These are phyloP conservation scores for Podaxis rugospora DNA, from an alignment of 768 basidiomycete genomes.

Conservation along the genomic window DNA sequence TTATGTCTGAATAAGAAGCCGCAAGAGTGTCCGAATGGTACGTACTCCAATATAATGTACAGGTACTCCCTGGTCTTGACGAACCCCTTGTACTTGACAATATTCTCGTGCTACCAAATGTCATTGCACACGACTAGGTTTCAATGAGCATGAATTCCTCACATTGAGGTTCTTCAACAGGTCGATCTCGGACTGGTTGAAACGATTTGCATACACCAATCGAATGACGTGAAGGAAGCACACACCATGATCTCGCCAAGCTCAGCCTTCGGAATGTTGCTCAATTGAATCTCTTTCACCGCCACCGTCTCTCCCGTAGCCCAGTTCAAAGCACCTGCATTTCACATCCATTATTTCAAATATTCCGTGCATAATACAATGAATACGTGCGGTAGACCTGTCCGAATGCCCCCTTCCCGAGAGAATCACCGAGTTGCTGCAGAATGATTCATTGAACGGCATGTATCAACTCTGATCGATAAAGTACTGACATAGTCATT, in stretches of 20 bases:
- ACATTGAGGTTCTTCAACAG: constrained; percentile 96
- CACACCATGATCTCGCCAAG: constrained; percentile 96
- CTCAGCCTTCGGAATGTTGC: constrained; percentile 90
- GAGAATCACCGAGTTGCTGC: constrained; percentile 92
- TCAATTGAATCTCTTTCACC: constrained; percentile 94
- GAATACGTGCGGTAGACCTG: constrained; percentile 84
- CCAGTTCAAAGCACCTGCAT: constrained; percentile 83
- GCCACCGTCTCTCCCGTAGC: constrained; percentile 98
- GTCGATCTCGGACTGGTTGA: constrained; percentile 86
- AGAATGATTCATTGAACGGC: constrained; percentile 10
- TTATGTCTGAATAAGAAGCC: not conserved
- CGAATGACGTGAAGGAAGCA: constrained; percentile 12
- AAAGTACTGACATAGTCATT: constrained; percentile 56
- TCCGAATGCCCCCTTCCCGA: constrained; percentile 97
- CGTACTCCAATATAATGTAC: constrained; percentile 94
- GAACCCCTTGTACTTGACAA: constrained; percentile 99
- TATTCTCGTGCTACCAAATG: constrained; percentile 77
- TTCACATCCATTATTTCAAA: not conserved
- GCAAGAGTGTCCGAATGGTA: constrained; percentile 10
- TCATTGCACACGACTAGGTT: not conserved
- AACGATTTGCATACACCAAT: constrained; percentile 16
- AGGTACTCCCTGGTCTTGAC: constrained; percentile 92
- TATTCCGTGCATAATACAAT: not conserved
- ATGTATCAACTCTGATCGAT: not conserved
- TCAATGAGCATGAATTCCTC: constrained; percentile 19